Evolutionary conservation across 495 filamentous ascomycete species (phyloP), one percentile per base, ranked within the genome.

Genomic region (Chlorociboria aeruginascens): DNA sequence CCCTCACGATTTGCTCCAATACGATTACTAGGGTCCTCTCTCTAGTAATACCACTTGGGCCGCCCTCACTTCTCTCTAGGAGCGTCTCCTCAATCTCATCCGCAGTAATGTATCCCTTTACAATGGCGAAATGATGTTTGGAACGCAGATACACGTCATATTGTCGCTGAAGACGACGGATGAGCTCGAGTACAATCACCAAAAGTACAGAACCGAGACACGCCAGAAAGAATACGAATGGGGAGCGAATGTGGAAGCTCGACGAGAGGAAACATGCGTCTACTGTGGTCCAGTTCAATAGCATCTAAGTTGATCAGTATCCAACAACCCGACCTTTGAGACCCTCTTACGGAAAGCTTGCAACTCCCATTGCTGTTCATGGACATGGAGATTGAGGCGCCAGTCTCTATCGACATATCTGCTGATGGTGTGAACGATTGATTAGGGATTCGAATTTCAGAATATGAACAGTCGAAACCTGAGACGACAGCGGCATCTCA

Each of bases 231-330:
- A 55, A 55, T 11, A 28, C 37, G 30, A 48, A 47, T 8, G 43
- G 20, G 34, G 52, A 40, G 13, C 40, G 47, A 14, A 55, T 48
- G 17, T 46, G 42, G 37, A 54, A 50, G 17, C 36, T n/a, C 7
- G 46, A 43, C 11, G 41, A 30, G 0, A 54, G 37, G 36, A 54
- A 54, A 30, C 51, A 54, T 16, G 46, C 28, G 37, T 54, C 47
- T 37, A 54, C 46, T 6, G 51, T 54, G 25, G 45, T 35, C 51
- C 46, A 49, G 31, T 54, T 46, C 11, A 54, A 32, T 2, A 55
- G 48, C 44, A 50, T 55, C 48, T 50, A 17, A 8, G 43, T 35
- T 10, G 33, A 13, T 35, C 13, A 13, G 33, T 11, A 11, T 10
- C 10, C 13, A 13, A 13, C 33, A 35, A 35, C 33, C 4, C 20